These are phyloP conservation scores for Krasilnikovozyma curviuscula DNA, from an alignment of 768 basidiomycete species.

Conservation along the genomic window DNA sequence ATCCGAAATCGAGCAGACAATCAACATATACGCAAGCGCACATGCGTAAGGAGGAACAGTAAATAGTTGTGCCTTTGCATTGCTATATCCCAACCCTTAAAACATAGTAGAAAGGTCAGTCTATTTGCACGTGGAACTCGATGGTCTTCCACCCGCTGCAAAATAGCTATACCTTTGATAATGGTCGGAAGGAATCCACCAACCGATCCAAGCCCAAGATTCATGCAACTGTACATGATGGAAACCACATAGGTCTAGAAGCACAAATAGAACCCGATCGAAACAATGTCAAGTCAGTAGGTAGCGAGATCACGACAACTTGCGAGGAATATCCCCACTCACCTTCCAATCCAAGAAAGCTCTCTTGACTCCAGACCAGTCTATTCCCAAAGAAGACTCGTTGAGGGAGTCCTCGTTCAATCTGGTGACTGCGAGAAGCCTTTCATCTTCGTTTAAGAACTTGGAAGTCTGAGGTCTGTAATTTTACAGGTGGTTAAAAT, in stretches of 20 bases:
- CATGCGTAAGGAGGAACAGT: constrained; percentile 29
- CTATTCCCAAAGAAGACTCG: neutral
- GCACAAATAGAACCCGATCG: no score
- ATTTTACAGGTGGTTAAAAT: no score
- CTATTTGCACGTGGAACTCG: neutral
- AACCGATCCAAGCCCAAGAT: constrained; percentile 18
- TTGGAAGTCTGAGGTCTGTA: constrained; percentile 25
- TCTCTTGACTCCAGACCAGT: constrained; percentile 19
- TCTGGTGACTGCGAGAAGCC: constrained; percentile 25
- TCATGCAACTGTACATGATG: constrained; percentile 24
- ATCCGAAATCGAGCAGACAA: constrained; percentile 14
- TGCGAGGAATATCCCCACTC: no score
- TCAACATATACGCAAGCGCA: constrained; percentile 25
- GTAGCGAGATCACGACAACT: no score
- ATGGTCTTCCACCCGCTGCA: no score
- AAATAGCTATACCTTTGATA: constrained; percentile 22
- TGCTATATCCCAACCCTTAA: constrained; percentile 2
- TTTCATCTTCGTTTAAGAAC: constrained; percentile 27
- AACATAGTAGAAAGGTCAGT: neutral
- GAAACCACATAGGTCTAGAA: constrained; percentile 24
- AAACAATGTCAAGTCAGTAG: no score
- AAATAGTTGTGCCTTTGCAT: constrained; percentile 24
- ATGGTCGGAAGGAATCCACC: constrained; percentile 29
- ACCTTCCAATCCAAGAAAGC: constrained; percentile 27
- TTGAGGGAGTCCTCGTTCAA: constrained; percentile 14